Percentiles rank a stretch among this genome's conserved stretches.
These are phyloP conservation scores for Actinomucor elegans DNA, from an alignment of 371 early-diverging fungal genomes.

Conservation along the genomic window DNA sequence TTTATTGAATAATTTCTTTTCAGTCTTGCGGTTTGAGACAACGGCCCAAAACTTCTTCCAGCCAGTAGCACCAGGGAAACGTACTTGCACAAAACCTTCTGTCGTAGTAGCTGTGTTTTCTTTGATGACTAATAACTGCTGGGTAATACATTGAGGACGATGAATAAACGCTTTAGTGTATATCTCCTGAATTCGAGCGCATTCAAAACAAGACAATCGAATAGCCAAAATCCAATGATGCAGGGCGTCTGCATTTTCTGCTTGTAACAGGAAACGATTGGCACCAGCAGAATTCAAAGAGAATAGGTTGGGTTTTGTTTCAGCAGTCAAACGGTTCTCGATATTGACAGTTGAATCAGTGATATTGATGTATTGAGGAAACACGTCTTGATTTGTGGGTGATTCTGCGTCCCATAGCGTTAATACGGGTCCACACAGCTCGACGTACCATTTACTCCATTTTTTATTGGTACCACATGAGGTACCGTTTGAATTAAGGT, in stretches of 20 bases:
- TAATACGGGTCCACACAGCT: conserved; percentile 64
- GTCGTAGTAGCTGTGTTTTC: background rate
- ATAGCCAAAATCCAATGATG: conserved; percentile 22
- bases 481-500: conserved; percentile 55
- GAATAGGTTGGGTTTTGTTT: conserved; percentile 43
- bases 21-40: conserved; percentile 50
- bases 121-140: background rate
- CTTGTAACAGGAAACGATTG: conserved; percentile 64
- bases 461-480: conserved; percentile 44
- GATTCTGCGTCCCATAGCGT: conserved; percentile 56
- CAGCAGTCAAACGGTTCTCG: conserved; percentile 43
- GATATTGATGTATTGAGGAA: conserved; percentile 72
- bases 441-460: conserved; percentile 73
- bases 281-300: conserved; percentile 67
- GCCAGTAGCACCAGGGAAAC: conserved; percentile 63
- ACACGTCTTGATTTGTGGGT: conserved; percentile 17
- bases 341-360: conserved; percentile 60
- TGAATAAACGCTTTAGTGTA: conserved; percentile 67
- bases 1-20: conserved; percentile 59
- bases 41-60: conserved; percentile 68
- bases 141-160: conserved; percentile 23
- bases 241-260: conserved; percentile 30
- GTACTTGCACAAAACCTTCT: conserved; percentile 56
- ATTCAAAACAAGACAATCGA: conserved; percentile 78
- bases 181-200: conserved; percentile 71